Conservation (phyloP, 768 basidiomycete species). For the Leccinellum luteum region DNA sequence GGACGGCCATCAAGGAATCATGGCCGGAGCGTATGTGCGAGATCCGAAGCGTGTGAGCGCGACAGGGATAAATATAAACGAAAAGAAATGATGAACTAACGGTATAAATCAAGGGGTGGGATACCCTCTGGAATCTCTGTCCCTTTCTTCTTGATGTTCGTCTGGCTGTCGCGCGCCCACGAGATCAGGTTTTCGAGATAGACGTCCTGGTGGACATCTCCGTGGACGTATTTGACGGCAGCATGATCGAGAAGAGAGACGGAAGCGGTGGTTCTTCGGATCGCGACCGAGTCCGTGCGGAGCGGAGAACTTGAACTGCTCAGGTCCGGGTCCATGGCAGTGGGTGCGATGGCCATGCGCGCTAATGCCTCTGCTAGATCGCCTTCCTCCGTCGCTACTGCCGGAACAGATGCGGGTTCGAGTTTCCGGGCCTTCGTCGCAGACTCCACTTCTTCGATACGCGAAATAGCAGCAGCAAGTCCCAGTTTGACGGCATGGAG, state of each 20-base stretch:
- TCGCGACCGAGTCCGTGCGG: constrained; percentile 34
- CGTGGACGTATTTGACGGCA: constrained; percentile 74
- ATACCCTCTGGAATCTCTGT: constrained; percentile 76
- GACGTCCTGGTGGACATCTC: constrained; percentile 62
- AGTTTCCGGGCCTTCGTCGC: background rate
- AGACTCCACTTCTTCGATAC: constrained; percentile 47
- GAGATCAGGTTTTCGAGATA: constrained; percentile 61
- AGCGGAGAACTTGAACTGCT: constrained; percentile 10
- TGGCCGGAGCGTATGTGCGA: background rate
- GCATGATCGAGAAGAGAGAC: constrained; percentile 55
- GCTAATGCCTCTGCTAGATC: constrained; percentile 47
- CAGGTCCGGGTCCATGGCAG: background rate
- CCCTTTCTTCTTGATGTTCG: constrained; percentile 57
- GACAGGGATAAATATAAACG: background rate
- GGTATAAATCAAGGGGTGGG: constrained; percentile 79
- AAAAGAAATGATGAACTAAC: constrained; percentile 40
- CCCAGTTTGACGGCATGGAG: constrained; percentile 82
- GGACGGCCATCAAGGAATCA: background rate
- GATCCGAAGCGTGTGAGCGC: background rate
- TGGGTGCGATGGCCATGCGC: constrained; percentile 38
- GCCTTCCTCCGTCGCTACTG: constrained; percentile 39
- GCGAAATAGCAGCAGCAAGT: constrained; percentile 73
- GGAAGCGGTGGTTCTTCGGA: constrained; percentile 53
- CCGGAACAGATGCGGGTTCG: background rate
- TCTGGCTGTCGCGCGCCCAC: constrained; percentile 58